These are phyloP conservation scores for Pyricularia grisea DNA, from an alignment of 2,329 filamentous ascomycete genomes.

Conservation along the genomic window DNA sequence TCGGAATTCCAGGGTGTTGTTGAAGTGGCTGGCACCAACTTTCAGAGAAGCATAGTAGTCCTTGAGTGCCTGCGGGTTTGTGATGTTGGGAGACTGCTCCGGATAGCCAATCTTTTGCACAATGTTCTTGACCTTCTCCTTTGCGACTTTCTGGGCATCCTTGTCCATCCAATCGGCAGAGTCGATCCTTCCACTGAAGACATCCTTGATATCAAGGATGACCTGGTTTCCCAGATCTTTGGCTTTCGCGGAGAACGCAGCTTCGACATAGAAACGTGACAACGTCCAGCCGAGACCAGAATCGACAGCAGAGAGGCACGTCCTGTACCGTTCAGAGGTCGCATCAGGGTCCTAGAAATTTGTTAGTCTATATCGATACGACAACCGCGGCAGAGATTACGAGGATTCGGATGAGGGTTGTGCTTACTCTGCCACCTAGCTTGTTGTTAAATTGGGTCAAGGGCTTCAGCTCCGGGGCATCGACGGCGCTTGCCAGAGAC, in stretches of 20 bases:
- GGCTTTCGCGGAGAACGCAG: constrained; percentile 56
- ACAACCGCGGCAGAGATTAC: not conserved
- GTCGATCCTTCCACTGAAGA: constrained; percentile 52
- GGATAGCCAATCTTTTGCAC: constrained; percentile 61
- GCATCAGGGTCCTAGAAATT: constrained; percentile 43
- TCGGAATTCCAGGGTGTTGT: constrained; percentile 44
- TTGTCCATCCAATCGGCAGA: constrained; percentile 56
- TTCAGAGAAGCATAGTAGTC: constrained; percentile 46
- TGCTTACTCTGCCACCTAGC: constrained; percentile 41
- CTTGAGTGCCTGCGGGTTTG: constrained; percentile 44
- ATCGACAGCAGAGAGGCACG: constrained; percentile 49
- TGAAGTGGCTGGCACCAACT: constrained; percentile 44
- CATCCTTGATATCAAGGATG: constrained; percentile 59
- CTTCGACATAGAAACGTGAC: constrained; percentile 61
- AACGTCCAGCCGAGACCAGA: constrained; percentile 55
- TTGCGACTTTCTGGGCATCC: constrained; percentile 47
- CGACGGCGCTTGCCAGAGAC: constrained; percentile 39
- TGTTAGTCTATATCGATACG: not conserved
- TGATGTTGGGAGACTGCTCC: constrained; percentile 46
- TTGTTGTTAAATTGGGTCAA: constrained; percentile 51
- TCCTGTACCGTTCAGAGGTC: constrained; percentile 56
- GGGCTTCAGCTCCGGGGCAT: constrained; percentile 50
- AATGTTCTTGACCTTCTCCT: constrained; percentile 58
- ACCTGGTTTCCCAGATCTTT: constrained; percentile 60
- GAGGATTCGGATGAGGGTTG: not conserved